Evolutionary conservation across 2,329 filamentous ascomycete genomes (phyloP).

Genomic region (Aspergillus uvarum): DNA sequence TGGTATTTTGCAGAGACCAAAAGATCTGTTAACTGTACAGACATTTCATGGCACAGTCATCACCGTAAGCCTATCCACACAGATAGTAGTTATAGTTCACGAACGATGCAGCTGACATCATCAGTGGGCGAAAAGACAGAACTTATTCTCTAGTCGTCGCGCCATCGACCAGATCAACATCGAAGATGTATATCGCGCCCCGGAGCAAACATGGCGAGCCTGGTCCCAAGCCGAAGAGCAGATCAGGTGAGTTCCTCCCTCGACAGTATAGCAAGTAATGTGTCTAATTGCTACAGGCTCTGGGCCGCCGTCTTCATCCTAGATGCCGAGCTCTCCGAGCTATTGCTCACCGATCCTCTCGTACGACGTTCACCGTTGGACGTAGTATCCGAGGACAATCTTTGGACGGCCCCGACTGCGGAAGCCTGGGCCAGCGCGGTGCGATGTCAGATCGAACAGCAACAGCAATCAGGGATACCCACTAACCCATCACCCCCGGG

Average conservation of each 20-base stretch:
- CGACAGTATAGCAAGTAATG: background rate
- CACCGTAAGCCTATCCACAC: slow-evolving; percentile 21
- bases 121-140: slow-evolving; percentile 12
- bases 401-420: slow-evolving; percentile 16
- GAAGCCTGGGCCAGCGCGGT: slow-evolving; percentile 8
- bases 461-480: background rate
- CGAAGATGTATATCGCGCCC: slow-evolving; percentile 8
- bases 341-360: slow-evolving; percentile 21
- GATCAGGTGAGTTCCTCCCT: slow-evolving; percentile 16
- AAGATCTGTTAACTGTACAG: slow-evolving; percentile 26
- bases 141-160: background rate
- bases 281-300: background rate
- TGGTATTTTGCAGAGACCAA: slow-evolving; percentile 17
- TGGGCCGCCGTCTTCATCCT: slow-evolving; percentile 22
- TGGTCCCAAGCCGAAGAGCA: slow-evolving; percentile 28
- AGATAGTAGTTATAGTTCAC: background rate
- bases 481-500: background rate
- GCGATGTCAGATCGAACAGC: slow-evolving; percentile 4
- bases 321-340: slow-evolving; percentile 28
- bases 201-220: slow-evolving; percentile 17
- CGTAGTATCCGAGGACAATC: slow-evolving; percentile 6
- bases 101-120: background rate
- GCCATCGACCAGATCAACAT: background rate
- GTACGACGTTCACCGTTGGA: slow-evolving; percentile 5
- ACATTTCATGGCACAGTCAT: slow-evolving; percentile 31